Base-by-base conservation (phyloP, 805 yeast species). In the Monosporozyma servazzii region DNA sequence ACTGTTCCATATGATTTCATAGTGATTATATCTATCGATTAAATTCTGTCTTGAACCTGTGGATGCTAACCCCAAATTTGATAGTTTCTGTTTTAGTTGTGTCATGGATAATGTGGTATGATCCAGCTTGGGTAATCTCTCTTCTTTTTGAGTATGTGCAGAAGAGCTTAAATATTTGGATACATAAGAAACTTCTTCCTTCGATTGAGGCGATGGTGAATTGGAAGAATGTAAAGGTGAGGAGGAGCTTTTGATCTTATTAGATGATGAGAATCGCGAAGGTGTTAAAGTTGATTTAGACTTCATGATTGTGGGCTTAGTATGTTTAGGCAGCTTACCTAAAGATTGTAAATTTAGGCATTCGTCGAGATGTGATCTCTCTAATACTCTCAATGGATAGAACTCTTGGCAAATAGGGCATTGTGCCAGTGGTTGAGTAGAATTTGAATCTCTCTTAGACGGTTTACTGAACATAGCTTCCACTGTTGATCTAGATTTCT, bases 1-100 rank as follows among this genome's bases (percentile, higher is more conserved):
- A 11, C 96, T 82, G 62, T 90, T 90, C 81, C 83, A 85, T 10
- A 88, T 62, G 31, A 82, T 79, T 51, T 84, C 80, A 70, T 81
- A 90, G 56, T 89, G 91, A 54, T 80, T 82, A 62, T 86, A 86
- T 41, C 98, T 69, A 18, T 76, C 68, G 54, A 86, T 90, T 58
- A 89, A 60, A 55, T 79, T 82, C 15, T 68, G 68, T 53, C 87
- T 72, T 1, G 83, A 67, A 0, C 97, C 98, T 9, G 63, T 65
- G 0, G 80, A 72, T 0, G 89, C 77, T 6, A 90, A 65, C 13
- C 79, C 78, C 21, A 79, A 63, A 7, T 76, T 72, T 1, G 72
- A 48, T 15, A 90, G 69, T 61, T 81, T 81, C 45, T 78, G 80
- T 56, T 81, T 81, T 11, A 89, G 68, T 58, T 81, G 81, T 2